Evolutionary conservation across 78 protist species (phyloP), one percentile per base, ranked within the genome.

Genomic region (Paratrimastix pyriformis): DNA sequence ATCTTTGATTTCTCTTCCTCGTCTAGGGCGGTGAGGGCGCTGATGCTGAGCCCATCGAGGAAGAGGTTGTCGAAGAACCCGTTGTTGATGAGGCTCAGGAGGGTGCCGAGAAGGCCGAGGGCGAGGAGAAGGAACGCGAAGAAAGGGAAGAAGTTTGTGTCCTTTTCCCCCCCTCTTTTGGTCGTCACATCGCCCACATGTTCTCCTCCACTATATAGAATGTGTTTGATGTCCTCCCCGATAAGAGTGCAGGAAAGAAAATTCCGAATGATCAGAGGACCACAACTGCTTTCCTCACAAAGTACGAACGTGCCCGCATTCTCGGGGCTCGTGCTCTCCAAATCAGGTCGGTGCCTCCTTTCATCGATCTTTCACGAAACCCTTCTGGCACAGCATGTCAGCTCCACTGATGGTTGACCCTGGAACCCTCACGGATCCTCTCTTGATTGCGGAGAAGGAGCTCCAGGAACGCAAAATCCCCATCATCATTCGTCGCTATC

Each of bases 241-340:
- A n/a, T n/a, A n/a, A n/a, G n/a, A n/a, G n/a, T n/a, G n/a, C 29
- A n/a, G 68, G 39, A 11, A 62, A 62, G 21, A 26, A 15, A 21
- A 21, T 62, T 21, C 68, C 68, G 15, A 62, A 62, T 13, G 18
- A 69, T 7, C 45, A 75, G 35, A 3, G 80, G 24, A 35, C 2
- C 2, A 76, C 80, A 4, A 62, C 80, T 32, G 71, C 74, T 13
- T 66, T 65, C 30, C 65, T 78, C 6, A 78, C 82, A 65, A 78
- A 78, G 40, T 78, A 66, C 59, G 82, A 78, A 30, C 32, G 65
- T 2, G 74, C 82, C 15, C 50, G 82, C 26, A 29, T 78, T 9
- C 55, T 78, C 15, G 82, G 82, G 3, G 75, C 82, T 58, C 74
- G 82, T 42, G 82, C 82, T 13, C 82, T 66, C 18, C 82, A 78